Evolutionary conservation across 2,329 filamentous ascomycete species (phyloP), one percentile per base, ranked within the genome.

Genomic region (Neophaeococcomyces mojaviensis): DNA sequence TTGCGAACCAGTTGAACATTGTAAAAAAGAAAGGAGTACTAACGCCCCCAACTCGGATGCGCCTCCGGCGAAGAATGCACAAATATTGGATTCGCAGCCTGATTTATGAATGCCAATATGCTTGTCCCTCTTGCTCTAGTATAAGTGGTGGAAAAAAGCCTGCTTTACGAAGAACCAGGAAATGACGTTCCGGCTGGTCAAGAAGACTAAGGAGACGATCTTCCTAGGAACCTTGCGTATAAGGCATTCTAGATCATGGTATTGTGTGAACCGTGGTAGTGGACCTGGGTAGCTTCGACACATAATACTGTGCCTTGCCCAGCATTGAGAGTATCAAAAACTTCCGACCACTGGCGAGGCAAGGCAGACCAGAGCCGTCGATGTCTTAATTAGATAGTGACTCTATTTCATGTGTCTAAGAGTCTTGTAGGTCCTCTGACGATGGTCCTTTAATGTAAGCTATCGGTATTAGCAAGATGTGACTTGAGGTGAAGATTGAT

Each of bases 301-400:
- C 64, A 62, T 41, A 69, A 55, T 1, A 59, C 59, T 24, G 59
- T 61, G 16, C 62, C 64, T 72, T 70, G 15, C 71, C 70, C 16
- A 70, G 54, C 55, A 66, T 54, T 1, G 61, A 64, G n/a, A 61
- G 63, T 40, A 76, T 68, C 7, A 76, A 61, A 1, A 72, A 64
- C 55, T 70, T 73, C 39, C 73, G 62, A 22, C 72, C 69, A 13
- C 70, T 71, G 35, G 74, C 58, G 13, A 60, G 66, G 60, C 57
- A 48, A 75, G 65, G 40, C 70, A 70, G 4, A 72, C 53, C 1
- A 67, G 71, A 69, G 19, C 72, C 72, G 53, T 66, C 72, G 50
- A 76, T 68, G 3, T 72, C 73, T 49, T 73, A 69, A 39, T 76
- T 72, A 61, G 75, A 67, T 3, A 76, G 64, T 0, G 71, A 70